Evolutionary conservation across 2,329 filamentous ascomycete genomes (phyloP), one percentile per base, ranked within the genome.

Genomic region (Xylaria sp.): DNA sequence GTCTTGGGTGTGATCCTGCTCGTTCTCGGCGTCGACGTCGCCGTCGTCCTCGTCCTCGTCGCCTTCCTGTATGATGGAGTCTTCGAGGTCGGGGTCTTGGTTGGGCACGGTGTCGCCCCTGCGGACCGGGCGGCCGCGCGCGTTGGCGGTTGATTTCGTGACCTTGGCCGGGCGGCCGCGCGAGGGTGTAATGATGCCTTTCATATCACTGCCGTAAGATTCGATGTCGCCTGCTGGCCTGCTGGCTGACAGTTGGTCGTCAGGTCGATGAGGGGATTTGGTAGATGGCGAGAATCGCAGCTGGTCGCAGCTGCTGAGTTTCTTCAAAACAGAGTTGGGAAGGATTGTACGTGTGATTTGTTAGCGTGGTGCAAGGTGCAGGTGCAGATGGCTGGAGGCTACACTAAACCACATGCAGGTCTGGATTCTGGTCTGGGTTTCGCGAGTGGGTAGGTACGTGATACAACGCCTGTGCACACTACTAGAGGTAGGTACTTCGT

Each of bases 131-230:
- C 78, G 77, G 55, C 75, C 75, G 54, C 74, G 74, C 53, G 75
- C 73, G 48, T 72, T 68, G 30, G 73, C 67, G 55, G 71, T 70
- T 50, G 79, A 75, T 75, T 85, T 85, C 61, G 79, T 80, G 73
- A 85, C 82, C 75, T 83, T 84, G 77, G 75, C 81, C 42, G 79
- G 79, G 61, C 81, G 81, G 72, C 76, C 80, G 64, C 81, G 81
- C 67, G 74, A 69, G 56, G 80, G 74, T 71, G 78, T 79, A 61
- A 80, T 75, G 69, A 79, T 76, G 69, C 78, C 79, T 67, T 78
- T 80, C 79, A 80, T 81, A 39, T n/a, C n/a, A 63, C 56, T 64
- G 61, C 70, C 63, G 32, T 58, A 47, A 19, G 42, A 42, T 62
- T 53, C 59, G 69, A 69, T 69, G 70, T 74, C 62, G 62, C 63